These are phyloP conservation scores for Phytophthora aleatoria DNA, from an alignment of 352 stramenopile species.

Conservation along the genomic window DNA sequence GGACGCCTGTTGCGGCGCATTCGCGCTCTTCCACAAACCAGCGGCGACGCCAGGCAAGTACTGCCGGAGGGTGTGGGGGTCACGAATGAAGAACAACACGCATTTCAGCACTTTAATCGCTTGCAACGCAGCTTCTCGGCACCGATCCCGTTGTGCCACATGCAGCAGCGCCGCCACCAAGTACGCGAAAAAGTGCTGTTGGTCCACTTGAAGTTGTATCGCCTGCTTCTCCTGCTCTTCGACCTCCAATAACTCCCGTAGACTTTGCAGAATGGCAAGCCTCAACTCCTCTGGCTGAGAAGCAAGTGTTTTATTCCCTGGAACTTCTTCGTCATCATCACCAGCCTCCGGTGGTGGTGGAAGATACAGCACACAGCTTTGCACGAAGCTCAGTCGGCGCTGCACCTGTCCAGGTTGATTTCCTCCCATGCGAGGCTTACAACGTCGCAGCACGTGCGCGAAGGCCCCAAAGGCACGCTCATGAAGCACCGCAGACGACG, in stretches of 20 bases:
- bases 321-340: slow-evolving; percentile 13
- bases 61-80: slow-evolving; percentile 51
- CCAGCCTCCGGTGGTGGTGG: slow-evolving; percentile 42
- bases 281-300: slow-evolving; percentile 68
- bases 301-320: slow-evolving; percentile 21
- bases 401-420: slow-evolving; percentile 17
- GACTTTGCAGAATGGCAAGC: slow-evolving; percentile 48
- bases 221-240: slow-evolving; percentile 10
- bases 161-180: slow-evolving; percentile 64
- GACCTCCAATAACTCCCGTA: slow-evolving; percentile 42
- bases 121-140: slow-evolving; percentile 41
- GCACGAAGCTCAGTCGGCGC: slow-evolving; percentile 47
- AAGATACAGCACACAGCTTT: slow-evolving; percentile 65
- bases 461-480: slow-evolving; percentile 35
- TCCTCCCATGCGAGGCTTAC: slow-evolving; percentile 31
- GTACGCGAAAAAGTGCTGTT: slow-evolving; percentile 76
- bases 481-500: slow-evolving; percentile 22
- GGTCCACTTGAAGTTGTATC: slow-evolving; percentile 34
- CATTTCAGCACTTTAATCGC: slow-evolving; percentile 48
- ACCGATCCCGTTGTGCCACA: slow-evolving; percentile 57
- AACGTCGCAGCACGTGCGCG: slow-evolving; percentile 37
- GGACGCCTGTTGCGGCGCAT: slow-evolving; percentile 69
- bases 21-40: slow-evolving; percentile 67
- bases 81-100: slow-evolving; percentile 45
- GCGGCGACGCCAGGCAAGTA: slow-evolving; percentile 75